Conservation (phyloP, 495 filamentous ascomycete genomes). For the Neurospora terricola region DNA sequence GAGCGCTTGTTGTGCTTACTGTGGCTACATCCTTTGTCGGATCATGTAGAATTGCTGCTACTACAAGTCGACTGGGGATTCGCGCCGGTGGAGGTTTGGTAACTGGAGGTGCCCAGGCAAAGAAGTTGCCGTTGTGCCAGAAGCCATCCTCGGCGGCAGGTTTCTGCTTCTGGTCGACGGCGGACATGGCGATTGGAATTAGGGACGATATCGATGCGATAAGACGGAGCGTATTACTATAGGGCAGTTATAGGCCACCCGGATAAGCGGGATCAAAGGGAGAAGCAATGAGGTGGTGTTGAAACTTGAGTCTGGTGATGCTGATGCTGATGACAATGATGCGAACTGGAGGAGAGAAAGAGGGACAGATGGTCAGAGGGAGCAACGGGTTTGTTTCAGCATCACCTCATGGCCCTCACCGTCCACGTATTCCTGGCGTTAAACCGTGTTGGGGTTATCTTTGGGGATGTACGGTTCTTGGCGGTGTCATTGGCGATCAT, state of each 20-base stretch:
- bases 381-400: not conserved
- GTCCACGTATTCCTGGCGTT: not conserved
- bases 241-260: not conserved
- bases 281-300: not conserved
- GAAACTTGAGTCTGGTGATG: not conserved
- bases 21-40: not conserved
- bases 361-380: not conserved
- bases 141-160: not conserved
- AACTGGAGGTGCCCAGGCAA: not conserved
- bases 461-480: not conserved
- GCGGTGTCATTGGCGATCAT: not conserved
- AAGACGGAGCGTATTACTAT: not conserved
- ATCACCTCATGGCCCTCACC: not conserved
- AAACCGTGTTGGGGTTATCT: not conserved
- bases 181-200: not conserved
- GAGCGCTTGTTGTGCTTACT: not conserved
- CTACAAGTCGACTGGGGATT: not conserved
- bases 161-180: not conserved
- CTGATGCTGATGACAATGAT: not conserved
- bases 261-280: not conserved
- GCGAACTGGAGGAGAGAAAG: not conserved
- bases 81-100: not conserved
- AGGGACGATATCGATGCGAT: not conserved
- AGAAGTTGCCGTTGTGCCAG: not conserved
- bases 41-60: not conserved